Conservation (phyloP, 257 asterid species). For the Scutellaria galericulata region DNA sequence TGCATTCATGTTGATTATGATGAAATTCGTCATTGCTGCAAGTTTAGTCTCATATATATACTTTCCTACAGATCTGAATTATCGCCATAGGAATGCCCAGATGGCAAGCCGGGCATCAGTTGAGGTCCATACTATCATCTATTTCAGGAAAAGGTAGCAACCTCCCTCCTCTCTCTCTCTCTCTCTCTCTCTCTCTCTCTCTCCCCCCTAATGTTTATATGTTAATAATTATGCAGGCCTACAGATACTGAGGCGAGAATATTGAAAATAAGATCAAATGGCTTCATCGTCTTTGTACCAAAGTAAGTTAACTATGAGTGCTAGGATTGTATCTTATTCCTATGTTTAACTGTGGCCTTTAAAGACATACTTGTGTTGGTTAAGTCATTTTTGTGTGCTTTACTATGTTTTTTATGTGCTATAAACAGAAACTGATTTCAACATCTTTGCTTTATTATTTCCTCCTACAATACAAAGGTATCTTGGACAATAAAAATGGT, state of each 20-base stretch:
- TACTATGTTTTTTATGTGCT: conserved; percentile 1
- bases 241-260: conserved; percentile 96
- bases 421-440: conserved; percentile 10
- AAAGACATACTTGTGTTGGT: not conserved
- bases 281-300: conserved; percentile 94
- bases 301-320: conserved; percentile 53
- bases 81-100: conserved; percentile 97
- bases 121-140: conserved; percentile 92
- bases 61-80: conserved; percentile 72
- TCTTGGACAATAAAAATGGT: conserved; percentile 6
- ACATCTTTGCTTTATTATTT: not conserved
- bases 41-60: conserved; percentile 17
- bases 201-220: conserved; percentile 22
- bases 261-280: conserved; percentile 86
- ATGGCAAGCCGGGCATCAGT: conserved; percentile 98
- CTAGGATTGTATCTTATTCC: not conserved
- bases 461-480: conserved; percentile 1
- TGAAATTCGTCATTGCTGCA: not conserved
- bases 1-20: not conserved
- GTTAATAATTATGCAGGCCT: conserved; percentile 62
- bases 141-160: conserved; percentile 80
- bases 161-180: no score
- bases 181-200: not conserved
- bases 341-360: not conserved
- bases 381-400: conserved; percentile 4